These are phyloP conservation scores for Candida corydali DNA, from an alignment of 805 yeast genomes.

Conservation along the genomic window DNA sequence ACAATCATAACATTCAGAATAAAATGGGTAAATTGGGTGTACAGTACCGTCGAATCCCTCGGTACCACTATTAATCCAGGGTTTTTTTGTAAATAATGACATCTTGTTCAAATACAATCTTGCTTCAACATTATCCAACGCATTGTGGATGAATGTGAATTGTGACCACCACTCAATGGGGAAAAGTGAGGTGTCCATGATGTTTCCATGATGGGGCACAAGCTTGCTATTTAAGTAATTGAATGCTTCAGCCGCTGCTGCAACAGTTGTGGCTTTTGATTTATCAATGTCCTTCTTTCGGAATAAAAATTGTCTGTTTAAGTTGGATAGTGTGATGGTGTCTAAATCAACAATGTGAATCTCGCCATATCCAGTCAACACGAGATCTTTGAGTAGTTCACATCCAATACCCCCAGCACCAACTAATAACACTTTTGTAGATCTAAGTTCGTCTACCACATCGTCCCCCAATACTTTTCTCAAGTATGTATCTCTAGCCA, in stretches of 20 bases:
- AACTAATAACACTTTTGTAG: constrained; percentile 66
- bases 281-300: constrained; percentile 85
- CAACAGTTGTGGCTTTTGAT: constrained; percentile 83
- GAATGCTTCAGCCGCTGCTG: constrained; percentile 73
- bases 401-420: constrained; percentile 99
- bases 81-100: constrained; percentile 67
- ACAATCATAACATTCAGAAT: constrained; percentile 93
- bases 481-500: constrained; percentile 41
- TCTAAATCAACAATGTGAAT: constrained; percentile 93
- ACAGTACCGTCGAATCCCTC: constrained; percentile 94
- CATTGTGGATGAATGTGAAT: constrained; percentile 82
- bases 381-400: constrained; percentile 77
- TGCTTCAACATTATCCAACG: constrained; percentile 91
- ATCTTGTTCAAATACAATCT: constrained; percentile 84
- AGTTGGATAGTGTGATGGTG: constrained; percentile 86
- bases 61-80: constrained; percentile 90
- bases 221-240: constrained; percentile 56
- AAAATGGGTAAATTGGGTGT: constrained; percentile 80
- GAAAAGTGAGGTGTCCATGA: constrained; percentile 71
- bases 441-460: constrained; percentile 21
- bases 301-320: constrained; percentile 90
- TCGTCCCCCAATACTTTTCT: constrained; percentile 42
- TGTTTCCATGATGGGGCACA: constrained; percentile 80
- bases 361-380: constrained; percentile 77
- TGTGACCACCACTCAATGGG: constrained; percentile 69